Percentiles rank a stretch among this genome's conserved stretches.
Conservation (phyloP, 495 filamentous ascomycete genomes). For the Pyrenopolyporus hunteri region DNA sequence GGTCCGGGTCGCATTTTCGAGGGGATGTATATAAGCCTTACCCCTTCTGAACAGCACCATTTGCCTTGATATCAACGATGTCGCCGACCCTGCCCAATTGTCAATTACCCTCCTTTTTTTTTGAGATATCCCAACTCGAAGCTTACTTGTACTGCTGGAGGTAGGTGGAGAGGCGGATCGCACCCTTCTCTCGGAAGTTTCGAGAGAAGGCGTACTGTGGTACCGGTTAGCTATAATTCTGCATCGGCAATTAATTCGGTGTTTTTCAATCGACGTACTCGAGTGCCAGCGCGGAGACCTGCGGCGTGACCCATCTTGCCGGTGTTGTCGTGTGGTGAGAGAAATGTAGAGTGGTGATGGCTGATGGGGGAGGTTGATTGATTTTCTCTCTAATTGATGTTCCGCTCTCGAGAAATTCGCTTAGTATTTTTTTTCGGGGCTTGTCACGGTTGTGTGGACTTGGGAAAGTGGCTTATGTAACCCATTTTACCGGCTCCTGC, state of each 20-base stretch:
- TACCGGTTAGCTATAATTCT: conserved; percentile 43
- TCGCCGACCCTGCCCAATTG: conserved; percentile 78
- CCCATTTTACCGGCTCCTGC: too few relatives aligned
- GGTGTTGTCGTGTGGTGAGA: conserved; percentile 47
- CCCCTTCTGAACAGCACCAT: conserved; percentile 98
- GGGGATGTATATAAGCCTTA: conserved; percentile 61
- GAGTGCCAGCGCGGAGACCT: conserved; percentile 93
- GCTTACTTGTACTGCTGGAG: conserved; percentile 85
- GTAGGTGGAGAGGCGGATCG: conserved; percentile 89
- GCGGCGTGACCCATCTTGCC: conserved; percentile 90
- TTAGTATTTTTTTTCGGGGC: conserved; percentile 33
- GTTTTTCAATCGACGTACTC: conserved; percentile 61
- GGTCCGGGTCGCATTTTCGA: conserved; percentile 15
- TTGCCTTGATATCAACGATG: conserved; percentile 94
- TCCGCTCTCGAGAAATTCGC: conserved; percentile 36
- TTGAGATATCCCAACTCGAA: background rate
- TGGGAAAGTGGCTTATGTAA: background rate
- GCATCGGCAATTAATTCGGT: background rate
- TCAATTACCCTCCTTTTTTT: conserved; percentile 37
- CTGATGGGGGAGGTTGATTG: conserved; percentile 39
- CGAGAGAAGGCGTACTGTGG: conserved; percentile 87
- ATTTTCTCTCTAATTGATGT: conserved; percentile 25
- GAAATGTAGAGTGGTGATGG: conserved; percentile 46
- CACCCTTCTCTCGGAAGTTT: conserved; percentile 90
- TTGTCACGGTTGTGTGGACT: conserved; percentile 26